Base-by-base conservation (phyloP, 306 rosid genomes). In the Medicago truncatula region DNA sequence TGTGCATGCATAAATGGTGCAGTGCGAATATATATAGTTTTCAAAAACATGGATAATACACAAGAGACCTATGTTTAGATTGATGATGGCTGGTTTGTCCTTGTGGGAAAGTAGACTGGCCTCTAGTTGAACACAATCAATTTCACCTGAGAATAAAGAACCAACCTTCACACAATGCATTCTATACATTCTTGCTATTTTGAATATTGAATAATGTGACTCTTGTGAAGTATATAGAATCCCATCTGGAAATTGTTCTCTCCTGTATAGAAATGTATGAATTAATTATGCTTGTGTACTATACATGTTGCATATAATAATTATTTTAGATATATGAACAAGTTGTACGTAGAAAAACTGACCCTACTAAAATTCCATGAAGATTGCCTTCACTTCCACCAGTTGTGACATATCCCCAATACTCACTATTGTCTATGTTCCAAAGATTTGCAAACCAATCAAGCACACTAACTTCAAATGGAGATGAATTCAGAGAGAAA, bases 331-430 rank as follows among this genome's bases (percentile, higher is more conserved):
- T 34, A 34, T 34, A 34, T 34, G 38, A 34, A 34, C 38, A 34
- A 34, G 28, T 53, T 17, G 6, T 53, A 4, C 4, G 7, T 58
- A 23, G 64, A 58, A 58, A 60, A 40, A 79, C 92, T 72, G 5
- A 90, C 92, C 96, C 92, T 5, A 84, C 81, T 64, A 91, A 82
- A 63, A 88, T 85, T 9, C 96, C 96, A 46, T 89, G 92, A 25
- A 91, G 85, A 68, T 91, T 91, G 38, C 96, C 96, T 79, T 91
- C 96, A 0, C 92, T 91, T 44, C 96, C 96, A 14, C 93, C 85
- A 49, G 85, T 86, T 6, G 93, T 88, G 39, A 88, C 85, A 76
- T 91, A 91, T 11, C 96, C 96, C 93, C 96, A 88, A 34, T 91
- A 91, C 34, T 91, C 89, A 12, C 21, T 75, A 64, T 88, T 88